These are phyloP conservation scores for Tetrastigma voinierianum DNA, from an alignment of 164 flowering plant genomes.

Conservation along the genomic window DNA sequence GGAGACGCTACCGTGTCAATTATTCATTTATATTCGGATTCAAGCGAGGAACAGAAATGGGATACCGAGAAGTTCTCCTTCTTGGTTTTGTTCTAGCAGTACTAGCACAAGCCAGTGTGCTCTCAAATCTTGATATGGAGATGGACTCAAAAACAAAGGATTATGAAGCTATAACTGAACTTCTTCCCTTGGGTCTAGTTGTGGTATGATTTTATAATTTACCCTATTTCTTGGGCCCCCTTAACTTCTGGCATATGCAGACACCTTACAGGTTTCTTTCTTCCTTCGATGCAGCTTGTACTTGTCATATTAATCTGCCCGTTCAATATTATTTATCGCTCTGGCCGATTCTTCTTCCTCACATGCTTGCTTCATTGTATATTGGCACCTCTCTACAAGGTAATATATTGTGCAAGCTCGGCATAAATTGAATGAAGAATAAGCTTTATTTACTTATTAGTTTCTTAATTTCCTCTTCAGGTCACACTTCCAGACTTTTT, in stretches of 20 bases:
- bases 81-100: slow-evolving; percentile 38
- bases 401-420: slow-evolving; percentile 1
- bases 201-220: slow-evolving; percentile 14
- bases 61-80: slow-evolving; percentile 54
- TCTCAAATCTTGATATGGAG: slow-evolving; percentile 57
- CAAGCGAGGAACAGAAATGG: slow-evolving; percentile 60
- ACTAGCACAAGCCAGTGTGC: slow-evolving; percentile 47
- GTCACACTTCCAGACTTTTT: slow-evolving; percentile 66
- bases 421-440: too few relatives aligned
- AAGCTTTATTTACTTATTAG: too few relatives aligned
- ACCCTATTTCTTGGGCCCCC: neutral
- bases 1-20: slow-evolving; percentile 66
- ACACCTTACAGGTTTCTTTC: neutral
- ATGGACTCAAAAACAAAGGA: slow-evolving; percentile 42
- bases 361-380: slow-evolving; percentile 39
- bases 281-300: slow-evolving; percentile 36
- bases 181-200: slow-evolving; percentile 44
- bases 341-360: slow-evolving; percentile 66
- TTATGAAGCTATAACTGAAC: slow-evolving; percentile 41
- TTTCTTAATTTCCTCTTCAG: slow-evolving; percentile 15
- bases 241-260: neutral
- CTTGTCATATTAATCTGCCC: slow-evolving; percentile 43
- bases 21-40: slow-evolving; percentile 72
- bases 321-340: slow-evolving; percentile 60
- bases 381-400: slow-evolving; percentile 76